These are phyloP conservation scores for Yueomyces sp. DNA, from an alignment of 1,139 yeast species.

Conservation along the genomic window DNA sequence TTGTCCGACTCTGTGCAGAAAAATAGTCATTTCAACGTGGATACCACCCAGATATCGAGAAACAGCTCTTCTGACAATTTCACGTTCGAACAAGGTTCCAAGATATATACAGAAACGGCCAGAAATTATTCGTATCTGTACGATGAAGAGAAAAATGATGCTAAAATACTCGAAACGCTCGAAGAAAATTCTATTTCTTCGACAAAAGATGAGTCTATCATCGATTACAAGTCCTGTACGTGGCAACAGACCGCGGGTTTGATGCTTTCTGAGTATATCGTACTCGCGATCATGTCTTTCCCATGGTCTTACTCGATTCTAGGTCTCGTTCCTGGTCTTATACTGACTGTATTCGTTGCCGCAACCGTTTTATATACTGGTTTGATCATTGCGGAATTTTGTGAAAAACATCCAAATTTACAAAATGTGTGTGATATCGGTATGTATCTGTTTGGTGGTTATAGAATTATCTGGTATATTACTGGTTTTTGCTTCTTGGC, in stretches of 20 bases:
- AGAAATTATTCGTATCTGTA: too few relatives aligned
- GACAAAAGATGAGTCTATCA: not conserved
- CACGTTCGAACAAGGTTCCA: too few relatives aligned
- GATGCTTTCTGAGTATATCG: conserved; percentile 46
- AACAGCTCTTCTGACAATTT: too few relatives aligned
- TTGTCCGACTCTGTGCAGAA: too few relatives aligned
- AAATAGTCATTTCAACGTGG: too few relatives aligned
- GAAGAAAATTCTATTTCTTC: not conserved
- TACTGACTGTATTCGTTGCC: conserved; percentile 40
- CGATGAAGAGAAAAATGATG: not conserved
- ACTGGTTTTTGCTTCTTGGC: conserved; percentile 43
- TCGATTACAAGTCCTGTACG: conserved; percentile 36
- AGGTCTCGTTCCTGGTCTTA: conserved; percentile 46
- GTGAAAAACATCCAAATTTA: conserved; percentile 40
- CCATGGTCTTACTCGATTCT: conserved; percentile 53
- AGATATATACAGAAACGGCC: too few relatives aligned
- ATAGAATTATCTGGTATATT: conserved; percentile 42
- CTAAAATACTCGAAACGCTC: not conserved
- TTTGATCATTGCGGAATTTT: conserved; percentile 39
- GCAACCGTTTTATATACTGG: conserved; percentile 44
- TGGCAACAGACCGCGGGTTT: conserved; percentile 50
- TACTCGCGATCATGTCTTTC: conserved; percentile 50
- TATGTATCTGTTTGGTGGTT: conserved; percentile 41
- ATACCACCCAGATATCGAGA: too few relatives aligned
- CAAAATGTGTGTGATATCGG: conserved; percentile 49